Evolutionary conservation across 225 moss, liverwort and hornwort species (phyloP).

Genomic region (Bryoerythrophyllum caledonicum): DNA sequence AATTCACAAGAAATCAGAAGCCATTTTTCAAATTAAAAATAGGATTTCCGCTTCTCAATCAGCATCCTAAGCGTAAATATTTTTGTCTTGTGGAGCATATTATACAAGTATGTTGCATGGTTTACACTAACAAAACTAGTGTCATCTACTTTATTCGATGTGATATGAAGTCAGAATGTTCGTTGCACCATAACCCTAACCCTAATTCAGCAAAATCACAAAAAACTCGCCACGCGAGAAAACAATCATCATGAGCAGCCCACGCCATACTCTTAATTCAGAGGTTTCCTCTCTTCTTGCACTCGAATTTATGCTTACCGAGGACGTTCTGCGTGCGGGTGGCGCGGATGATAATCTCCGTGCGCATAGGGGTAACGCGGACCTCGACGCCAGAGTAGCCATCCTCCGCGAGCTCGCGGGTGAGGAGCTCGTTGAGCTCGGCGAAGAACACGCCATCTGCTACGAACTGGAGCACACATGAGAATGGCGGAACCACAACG

Average conservation of each 20-base stretch:
- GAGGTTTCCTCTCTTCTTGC: not conserved
- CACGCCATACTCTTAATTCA: no score
- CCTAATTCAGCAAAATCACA: not conserved
- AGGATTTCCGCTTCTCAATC: no score
- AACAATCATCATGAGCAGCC: not conserved
- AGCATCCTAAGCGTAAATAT: no score
- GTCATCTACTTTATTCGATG: no score
- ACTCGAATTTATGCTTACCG: not conserved
- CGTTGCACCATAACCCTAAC: no score
- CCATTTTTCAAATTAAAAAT: no score
- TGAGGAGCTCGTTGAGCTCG: slow-evolving; percentile 23
- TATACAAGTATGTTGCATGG: no score
- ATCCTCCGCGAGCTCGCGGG: slow-evolving; percentile 24
- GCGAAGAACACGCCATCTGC: slow-evolving; percentile 24
- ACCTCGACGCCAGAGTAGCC: slow-evolving; percentile 22
- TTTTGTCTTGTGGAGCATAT: no score
- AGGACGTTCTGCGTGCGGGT: slow-evolving; percentile 71
- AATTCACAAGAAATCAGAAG: no score
- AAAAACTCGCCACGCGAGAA: not conserved
- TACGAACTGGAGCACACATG: slow-evolving; percentile 12
- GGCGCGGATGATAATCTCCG: slow-evolving; percentile 72
- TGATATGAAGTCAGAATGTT: no score
- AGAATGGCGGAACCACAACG: not conserved
- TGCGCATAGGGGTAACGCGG: slow-evolving; percentile 66
- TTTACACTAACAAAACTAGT: no score